phyloP scores from a whole-genome alignment of 73 alveolate species.

The Paramecium primaurelia region DNA sequence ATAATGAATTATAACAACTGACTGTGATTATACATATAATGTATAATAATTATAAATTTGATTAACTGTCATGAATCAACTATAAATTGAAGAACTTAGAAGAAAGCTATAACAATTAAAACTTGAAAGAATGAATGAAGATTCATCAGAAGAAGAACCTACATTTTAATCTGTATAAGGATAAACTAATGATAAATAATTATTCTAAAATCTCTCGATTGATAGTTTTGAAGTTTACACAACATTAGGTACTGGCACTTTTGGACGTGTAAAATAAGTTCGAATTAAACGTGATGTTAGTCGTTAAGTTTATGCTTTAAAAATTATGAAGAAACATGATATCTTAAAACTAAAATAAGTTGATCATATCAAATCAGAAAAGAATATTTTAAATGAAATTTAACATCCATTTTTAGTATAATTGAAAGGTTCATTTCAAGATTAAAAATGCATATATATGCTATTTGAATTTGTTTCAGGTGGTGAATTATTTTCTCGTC shows the following conservation, averaged over 20 bases:
- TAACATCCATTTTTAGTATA: conserved; percentile 63
- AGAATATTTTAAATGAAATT: conserved; percentile 35
- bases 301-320: conserved; percentile 87
- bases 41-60: neutral
- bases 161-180: neutral
- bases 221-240: conserved; percentile 64
- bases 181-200: neutral
- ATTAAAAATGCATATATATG: conserved; percentile 59
- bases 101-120: neutral
- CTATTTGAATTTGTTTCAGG: conserved; percentile 71
- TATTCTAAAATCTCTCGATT: conserved; percentile 48
- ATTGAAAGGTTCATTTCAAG: conserved; percentile 64
- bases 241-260: conserved; percentile 95
- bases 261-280: conserved; percentile 93
- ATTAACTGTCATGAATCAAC: neutral
- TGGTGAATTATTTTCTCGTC: conserved; percentile 66
- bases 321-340: conserved; percentile 90
- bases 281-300: conserved; percentile 64
- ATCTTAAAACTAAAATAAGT: conserved; percentile 86
- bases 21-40: neutral
- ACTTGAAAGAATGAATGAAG: conserved; percentile 20
- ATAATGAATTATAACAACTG: neutral
- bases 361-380: conserved; percentile 62
- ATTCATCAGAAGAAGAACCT: conserved; percentile 32
- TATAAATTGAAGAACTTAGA: neutral